phyloP scores from a whole-genome alignment of 2,329 filamentous ascomycete species.

The Penicillium sp. region DNA sequence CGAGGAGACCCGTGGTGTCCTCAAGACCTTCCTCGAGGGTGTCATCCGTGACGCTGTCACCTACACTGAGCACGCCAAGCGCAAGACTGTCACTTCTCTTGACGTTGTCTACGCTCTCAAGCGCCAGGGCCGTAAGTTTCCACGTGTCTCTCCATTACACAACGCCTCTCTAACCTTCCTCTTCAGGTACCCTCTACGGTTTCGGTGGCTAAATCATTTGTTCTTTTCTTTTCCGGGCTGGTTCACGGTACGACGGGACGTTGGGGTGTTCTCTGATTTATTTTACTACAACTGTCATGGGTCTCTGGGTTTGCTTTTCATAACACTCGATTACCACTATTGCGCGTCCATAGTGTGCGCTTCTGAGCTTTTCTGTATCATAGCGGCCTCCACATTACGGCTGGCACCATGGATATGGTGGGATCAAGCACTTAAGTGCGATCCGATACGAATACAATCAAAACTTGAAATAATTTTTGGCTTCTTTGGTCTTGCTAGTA shows the following conservation, averaged over 20 bases:
- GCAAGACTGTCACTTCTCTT: conserved; percentile 56
- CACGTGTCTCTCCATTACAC: background rate
- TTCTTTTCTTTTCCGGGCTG: conserved; percentile 40
- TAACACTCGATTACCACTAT: conserved; percentile 39
- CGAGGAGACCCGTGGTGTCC: conserved; percentile 77
- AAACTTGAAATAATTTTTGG: conserved; percentile 13
- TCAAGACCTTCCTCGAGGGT: conserved; percentile 80
- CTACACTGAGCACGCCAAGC: conserved; percentile 81
- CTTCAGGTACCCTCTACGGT: conserved; percentile 70
- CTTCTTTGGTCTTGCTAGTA: background rate
- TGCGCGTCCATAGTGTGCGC: conserved; percentile 41
- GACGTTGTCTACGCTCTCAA: conserved; percentile 64
- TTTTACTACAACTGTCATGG: conserved; percentile 39
- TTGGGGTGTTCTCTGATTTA: conserved; percentile 45
- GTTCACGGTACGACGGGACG: conserved; percentile 46
- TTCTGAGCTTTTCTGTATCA: conserved; percentile 43
- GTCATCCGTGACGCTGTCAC: conserved; percentile 77
- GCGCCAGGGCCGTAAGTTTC: conserved; percentile 56
- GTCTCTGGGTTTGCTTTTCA: conserved; percentile 44
- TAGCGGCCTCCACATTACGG: conserved; percentile 40
- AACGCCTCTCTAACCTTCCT: conserved; percentile 20
- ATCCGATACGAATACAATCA: conserved; percentile 41
- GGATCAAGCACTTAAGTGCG: conserved; percentile 28
- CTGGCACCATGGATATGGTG: conserved; percentile 36
- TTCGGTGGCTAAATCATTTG: conserved; percentile 72